phyloP scores from a whole-genome alignment of 148 eudicot species.

The Fagopyrum esculentum region DNA sequence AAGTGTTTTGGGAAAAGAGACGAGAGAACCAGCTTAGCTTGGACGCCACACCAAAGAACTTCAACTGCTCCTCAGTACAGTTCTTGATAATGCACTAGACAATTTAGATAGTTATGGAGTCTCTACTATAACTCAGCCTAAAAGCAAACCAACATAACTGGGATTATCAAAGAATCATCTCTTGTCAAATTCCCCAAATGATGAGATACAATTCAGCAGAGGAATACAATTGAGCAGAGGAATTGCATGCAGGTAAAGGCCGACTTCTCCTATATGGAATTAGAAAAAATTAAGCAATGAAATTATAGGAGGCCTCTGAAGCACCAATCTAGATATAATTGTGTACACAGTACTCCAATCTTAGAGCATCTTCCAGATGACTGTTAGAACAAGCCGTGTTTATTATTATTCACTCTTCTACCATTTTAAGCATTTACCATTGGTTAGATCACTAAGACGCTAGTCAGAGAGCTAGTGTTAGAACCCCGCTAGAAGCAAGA shows the following conservation, averaged over 20 bases:
- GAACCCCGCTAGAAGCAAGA: no score
- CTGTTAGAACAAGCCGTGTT: background rate
- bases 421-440: background rate
- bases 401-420: background rate
- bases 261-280: background rate
- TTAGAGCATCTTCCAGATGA: background rate
- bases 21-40: background rate
- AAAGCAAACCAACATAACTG: background rate
- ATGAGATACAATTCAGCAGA: background rate
- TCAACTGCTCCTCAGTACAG: background rate
- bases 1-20: background rate
- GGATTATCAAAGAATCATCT: background rate
- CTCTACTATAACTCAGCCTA: background rate
- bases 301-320: background rate
- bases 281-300: background rate
- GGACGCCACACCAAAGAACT: background rate
- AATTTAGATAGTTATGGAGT: background rate
- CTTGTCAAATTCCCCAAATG: background rate
- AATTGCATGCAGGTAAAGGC: background rate
- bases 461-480: no score
- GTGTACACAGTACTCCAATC: background rate
- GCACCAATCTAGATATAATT: background rate
- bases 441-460: no score
- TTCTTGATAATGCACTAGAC: background rate
- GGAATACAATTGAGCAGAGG: background rate